These are phyloP conservation scores for Aphanomyces euteiches DNA, from an alignment of 352 stramenopile species.

Conservation along the genomic window DNA sequence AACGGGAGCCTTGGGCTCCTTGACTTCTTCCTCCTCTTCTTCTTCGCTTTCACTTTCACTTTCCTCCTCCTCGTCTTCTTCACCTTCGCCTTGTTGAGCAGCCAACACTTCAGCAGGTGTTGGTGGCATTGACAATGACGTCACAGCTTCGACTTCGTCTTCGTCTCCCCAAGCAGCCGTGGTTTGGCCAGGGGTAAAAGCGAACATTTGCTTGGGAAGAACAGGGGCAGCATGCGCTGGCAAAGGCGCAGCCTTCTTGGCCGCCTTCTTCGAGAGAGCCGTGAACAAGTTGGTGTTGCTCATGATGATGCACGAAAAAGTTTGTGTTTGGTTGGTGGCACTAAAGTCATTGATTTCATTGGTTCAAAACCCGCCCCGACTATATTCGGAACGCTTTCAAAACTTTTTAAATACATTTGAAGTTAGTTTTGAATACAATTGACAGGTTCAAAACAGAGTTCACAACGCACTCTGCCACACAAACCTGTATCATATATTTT, in stretches of 20 bases:
- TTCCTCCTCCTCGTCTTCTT: constrained; percentile 12
- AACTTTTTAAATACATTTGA: too few relatives aligned
- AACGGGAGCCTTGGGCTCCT: constrained; percentile 2
- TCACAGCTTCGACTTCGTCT: constrained; percentile 25
- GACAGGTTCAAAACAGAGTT: too few relatives aligned
- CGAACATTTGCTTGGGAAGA: constrained; percentile 32
- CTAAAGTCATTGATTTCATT: too few relatives aligned
- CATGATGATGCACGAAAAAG: constrained; percentile 6
- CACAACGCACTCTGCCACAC: too few relatives aligned
- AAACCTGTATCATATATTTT: too few relatives aligned
- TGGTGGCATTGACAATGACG: constrained; percentile 28
- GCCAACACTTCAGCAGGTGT: constrained; percentile 21
- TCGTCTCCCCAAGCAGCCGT: constrained; percentile 25
- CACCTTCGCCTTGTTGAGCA: not conserved
- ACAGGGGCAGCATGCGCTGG: constrained; percentile 23
- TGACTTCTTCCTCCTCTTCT: constrained; percentile 19
- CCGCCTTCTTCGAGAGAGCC: constrained; percentile 28
- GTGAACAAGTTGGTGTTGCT: constrained; percentile 29
- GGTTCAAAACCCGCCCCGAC: too few relatives aligned
- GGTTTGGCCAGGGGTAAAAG: constrained; percentile 3
- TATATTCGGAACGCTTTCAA: too few relatives aligned
- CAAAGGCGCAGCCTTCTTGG: constrained; percentile 24
- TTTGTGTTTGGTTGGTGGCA: constrained; percentile 5
- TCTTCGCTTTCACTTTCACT: constrained; percentile 30
- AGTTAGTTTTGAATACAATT: too few relatives aligned